Base-by-base conservation (phyloP, 768 basidiomycete species). In the Mycena metata region DNA sequence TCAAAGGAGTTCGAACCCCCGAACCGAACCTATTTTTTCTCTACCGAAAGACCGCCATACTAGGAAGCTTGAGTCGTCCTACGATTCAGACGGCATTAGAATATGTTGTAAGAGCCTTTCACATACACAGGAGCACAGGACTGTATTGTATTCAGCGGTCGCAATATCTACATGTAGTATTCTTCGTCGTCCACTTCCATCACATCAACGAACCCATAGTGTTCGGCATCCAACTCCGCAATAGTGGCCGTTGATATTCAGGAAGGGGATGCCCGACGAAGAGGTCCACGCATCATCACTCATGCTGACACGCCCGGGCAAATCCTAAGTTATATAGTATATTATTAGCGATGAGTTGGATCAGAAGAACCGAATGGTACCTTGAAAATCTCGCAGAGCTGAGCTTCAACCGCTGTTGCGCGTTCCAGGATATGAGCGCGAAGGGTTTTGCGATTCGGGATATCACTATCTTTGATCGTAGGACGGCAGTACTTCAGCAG, bases 251-350 rank as follows among this genome's bases (percentile, higher is more conserved):
- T 70, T 71, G n/a, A 74, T 43, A 5, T 60, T 71, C 11, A 74
- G 16, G 45, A 71, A 71, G 1, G 73, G 72, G 8, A 72, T 61
- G 15, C 72, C 61, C 9, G 63, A 56, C n/a, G 67, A 54, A 15
- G 67, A 69, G 42, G 51, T 68, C 73, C 73, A 67, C 16, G 54
- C 54, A 66, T 75, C 68, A n/a, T 71, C 63, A 0, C 66, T 74
- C 10, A 69, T 43, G 16, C 47, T 68, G 17, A 66, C 9, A 24
- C 9, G 47, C 8, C 51, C 15, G 3, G 41, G 41, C 10, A 49
- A 42, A 7, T 12, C 21, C 41, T n/a, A n/a, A n/a, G n/a, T n/a
- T 51, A 17, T 23, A 17, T 12, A 36, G 36, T 16, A 39, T 35
- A 10, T 46, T 42, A 46, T 36, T 12, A 19, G 33, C 35, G 5